Conservation (phyloP, 768 basidiomycete species). For the Fomitopsis pulvina region DNA sequence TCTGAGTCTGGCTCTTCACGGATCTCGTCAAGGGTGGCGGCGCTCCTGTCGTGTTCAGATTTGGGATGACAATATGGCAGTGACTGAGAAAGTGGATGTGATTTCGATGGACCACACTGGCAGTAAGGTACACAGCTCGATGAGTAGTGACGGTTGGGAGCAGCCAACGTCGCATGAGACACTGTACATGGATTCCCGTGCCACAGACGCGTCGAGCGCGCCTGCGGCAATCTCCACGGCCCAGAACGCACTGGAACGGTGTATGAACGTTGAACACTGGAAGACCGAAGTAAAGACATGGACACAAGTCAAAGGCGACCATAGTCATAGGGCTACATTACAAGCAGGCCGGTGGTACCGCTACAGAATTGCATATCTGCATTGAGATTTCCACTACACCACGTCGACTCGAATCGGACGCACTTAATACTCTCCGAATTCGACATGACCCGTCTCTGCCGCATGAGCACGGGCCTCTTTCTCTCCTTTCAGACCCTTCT, state of each 20-base stretch:
- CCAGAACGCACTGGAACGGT: no score
- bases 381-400: neutral
- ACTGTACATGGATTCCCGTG: conserved; percentile 1
- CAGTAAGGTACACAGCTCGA: neutral
- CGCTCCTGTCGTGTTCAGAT: neutral
- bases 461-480: conserved; percentile 91
- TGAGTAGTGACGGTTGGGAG: neutral
- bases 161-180: neutral
- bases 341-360: neutral
- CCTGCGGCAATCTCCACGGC: neutral
- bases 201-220: conserved; percentile 14
- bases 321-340: no score
- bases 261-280: no score
- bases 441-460: conserved; percentile 74
- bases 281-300: no score
- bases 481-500: conserved; percentile 85
- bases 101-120: neutral
- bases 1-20: neutral
- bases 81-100: neutral
- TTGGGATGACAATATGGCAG: neutral
- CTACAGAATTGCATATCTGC: neutral
- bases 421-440: conserved; percentile 72
- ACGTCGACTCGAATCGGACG: neutral
- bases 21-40: neutral
- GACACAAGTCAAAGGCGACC: no score